Evolutionary conservation across 1,284 basidiomycete genomes (phyloP), one percentile per base, ranked within the genome.

Genomic region (Ceratobasidium sp.): DNA sequence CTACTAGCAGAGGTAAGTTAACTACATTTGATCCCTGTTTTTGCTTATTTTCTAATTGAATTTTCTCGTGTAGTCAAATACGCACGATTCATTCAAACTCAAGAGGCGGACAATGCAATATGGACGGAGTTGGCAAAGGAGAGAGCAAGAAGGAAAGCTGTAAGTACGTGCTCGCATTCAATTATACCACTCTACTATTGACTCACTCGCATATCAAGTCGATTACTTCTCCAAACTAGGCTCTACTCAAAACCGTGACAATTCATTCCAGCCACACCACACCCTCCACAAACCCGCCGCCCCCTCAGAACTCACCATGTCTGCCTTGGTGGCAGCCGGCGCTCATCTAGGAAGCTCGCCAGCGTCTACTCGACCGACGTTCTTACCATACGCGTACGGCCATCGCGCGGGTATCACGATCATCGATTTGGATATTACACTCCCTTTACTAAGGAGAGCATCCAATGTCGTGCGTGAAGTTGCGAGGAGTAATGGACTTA

Each of bases 341-440:
- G 96, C 98, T 13, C 97, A 99, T 82, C 90, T 99, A 58, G 98
- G 98, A 3, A 97, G 99, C 83, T 88, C 92, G 33, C 89, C 90
- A 65, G 88, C 91, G 1, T 89, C 94, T 79, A 92, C 97, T 87
- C 92, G 94, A 83, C 92, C 94, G 23, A 91, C 95, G 79, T 97
- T 95, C 82, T 88, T 93, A 80, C 95, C 97, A n/a, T 97, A 95
- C 83, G 92, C 97, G 58, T 99, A 99, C 83, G 98, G 97, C 77
- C 91, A 90, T 31, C 94, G 98, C 73, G 90, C 95, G 45, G 95
- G 93, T 17, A 89, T 98, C 78, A 95, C 95, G 67, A 90, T 99
- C 83, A 99, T 99, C 83, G 96, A 99, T 84, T 88, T 99, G 47
- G 96, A 99, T 83, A 92, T 94, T 80, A 99, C 98, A 0, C 87